Percentiles rank a stretch among this genome's conserved stretches.
Conservation (phyloP, 352 stramenopile species). For the Phytophthora meadii region DNA sequence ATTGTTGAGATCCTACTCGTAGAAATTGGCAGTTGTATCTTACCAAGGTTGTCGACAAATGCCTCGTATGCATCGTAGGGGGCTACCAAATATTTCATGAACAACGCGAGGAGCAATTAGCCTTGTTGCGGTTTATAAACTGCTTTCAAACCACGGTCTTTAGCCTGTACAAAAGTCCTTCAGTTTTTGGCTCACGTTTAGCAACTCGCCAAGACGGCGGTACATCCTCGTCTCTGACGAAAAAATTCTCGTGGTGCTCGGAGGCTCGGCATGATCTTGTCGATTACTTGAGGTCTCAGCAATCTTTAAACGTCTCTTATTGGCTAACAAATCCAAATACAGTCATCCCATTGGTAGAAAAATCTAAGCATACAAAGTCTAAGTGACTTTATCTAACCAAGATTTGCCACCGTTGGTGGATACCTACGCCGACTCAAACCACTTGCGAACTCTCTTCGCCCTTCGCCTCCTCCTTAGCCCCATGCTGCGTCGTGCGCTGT, state of each 20-base stretch:
- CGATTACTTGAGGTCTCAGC: constrained; percentile 6
- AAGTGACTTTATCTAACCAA: constrained; percentile 6
- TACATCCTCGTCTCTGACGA: constrained; percentile 19
- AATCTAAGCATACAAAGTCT: constrained; percentile 3
- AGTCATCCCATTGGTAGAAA: constrained; percentile 15
- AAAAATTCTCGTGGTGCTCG: constrained; percentile 25
- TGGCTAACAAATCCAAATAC: background rate
- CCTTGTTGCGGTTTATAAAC: too few relatives aligned
- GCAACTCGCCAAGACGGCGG: constrained; percentile 10
- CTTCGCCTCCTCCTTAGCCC: constrained; percentile 1
- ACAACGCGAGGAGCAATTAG: too few relatives aligned
- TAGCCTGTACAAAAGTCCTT: too few relatives aligned
- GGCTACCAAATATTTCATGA: too few relatives aligned
- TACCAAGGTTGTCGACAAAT: too few relatives aligned
- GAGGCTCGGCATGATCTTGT: constrained; percentile 9
- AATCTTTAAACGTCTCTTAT: background rate
- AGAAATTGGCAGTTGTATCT: too few relatives aligned
- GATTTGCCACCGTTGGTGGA: constrained; percentile 19
- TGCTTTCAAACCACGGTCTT: too few relatives aligned
- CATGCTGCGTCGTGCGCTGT: constrained; percentile 64
- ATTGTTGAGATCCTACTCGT: too few relatives aligned
- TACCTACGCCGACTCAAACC: background rate
- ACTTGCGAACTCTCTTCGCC: constrained; percentile 19
- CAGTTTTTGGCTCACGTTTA: background rate
- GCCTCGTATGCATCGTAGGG: too few relatives aligned